Conservation (phyloP, 2,329 filamentous ascomycete genomes). For the Chalara sp. region DNA sequence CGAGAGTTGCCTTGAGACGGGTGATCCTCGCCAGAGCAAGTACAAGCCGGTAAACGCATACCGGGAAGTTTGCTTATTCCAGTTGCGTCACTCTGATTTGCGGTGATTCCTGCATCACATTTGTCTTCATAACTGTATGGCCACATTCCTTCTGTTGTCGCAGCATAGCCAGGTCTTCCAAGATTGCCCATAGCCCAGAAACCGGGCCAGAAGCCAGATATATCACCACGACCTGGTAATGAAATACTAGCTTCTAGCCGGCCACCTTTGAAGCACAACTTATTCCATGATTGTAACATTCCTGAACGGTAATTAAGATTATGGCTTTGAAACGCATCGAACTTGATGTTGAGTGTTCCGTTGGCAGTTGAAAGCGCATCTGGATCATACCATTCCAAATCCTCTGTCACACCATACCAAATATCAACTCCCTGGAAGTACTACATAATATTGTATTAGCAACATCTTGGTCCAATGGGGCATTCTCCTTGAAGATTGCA, state of each 20-base stretch:
- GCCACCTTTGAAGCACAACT: slow-evolving; percentile 66
- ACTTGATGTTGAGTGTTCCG: slow-evolving; percentile 56
- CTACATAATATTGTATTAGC: too few relatives aligned
- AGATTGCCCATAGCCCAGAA: slow-evolving; percentile 74
- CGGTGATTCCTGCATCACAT: slow-evolving; percentile 65
- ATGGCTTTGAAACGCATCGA: slow-evolving; percentile 60
- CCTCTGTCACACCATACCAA: slow-evolving; percentile 66
- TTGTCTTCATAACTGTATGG: slow-evolving; percentile 65
- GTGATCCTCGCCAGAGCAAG: slow-evolving; percentile 57
- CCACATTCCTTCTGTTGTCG: slow-evolving; percentile 67
- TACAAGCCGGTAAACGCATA: slow-evolving; percentile 64
- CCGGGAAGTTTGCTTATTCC: slow-evolving; percentile 62
- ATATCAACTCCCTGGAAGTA: slow-evolving; percentile 62
- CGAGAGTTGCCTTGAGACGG: slow-evolving; percentile 58
- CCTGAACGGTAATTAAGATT: slow-evolving; percentile 61
- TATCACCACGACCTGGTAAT: slow-evolving; percentile 58
- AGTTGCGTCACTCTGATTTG: slow-evolving; percentile 62
- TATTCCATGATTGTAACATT: slow-evolving; percentile 72
- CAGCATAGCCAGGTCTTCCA: slow-evolving; percentile 60
- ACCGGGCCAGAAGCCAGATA: slow-evolving; percentile 67
- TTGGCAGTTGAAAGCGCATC: slow-evolving; percentile 57
- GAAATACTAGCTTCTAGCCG: slow-evolving; percentile 65
- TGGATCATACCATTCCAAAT: slow-evolving; percentile 67
- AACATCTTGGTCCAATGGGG: too few relatives aligned
- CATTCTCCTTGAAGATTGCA: too few relatives aligned